Conservation (phyloP, 768 basidiomycete genomes). For the Pisolithus orientalis region DNA sequence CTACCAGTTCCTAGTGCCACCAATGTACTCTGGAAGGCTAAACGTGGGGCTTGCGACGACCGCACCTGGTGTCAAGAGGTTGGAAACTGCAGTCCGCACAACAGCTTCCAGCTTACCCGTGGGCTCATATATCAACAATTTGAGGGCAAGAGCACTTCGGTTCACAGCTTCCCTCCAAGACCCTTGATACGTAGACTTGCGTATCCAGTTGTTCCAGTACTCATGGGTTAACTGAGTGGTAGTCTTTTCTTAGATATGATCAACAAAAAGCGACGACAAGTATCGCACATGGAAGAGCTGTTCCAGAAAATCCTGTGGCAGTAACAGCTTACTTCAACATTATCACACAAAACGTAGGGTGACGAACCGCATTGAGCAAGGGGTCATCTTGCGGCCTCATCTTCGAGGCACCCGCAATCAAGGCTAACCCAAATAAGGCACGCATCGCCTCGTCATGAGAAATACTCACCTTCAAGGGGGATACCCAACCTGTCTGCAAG, state of each 20-base stretch:
- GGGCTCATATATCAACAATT: constrained; percentile 88
- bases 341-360: background rate
- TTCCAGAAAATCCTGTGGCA: constrained; percentile 46
- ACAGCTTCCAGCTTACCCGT: constrained; percentile 44
- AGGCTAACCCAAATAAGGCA: constrained; percentile 23
- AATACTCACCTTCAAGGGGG: constrained; percentile 34
- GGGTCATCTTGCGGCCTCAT: constrained; percentile 62
- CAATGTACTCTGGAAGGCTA: constrained; percentile 87
- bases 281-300: constrained; percentile 48
- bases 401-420: constrained; percentile 40
- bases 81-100: background rate
- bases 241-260: background rate
- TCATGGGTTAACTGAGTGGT: constrained; percentile 54
- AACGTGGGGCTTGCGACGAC: constrained; percentile 96
- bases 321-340: background rate
- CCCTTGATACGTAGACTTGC: constrained; percentile 83
- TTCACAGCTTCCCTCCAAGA: constrained; percentile 96
- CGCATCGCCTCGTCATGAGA: background rate
- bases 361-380: constrained; percentile 52
- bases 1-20: constrained; percentile 84
- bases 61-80: constrained; percentile 48
- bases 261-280: background rate
- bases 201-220: constrained; percentile 89
- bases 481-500: constrained; percentile 42
- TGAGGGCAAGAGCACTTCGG: constrained; percentile 88